phyloP scores from a whole-genome alignment of 441 rosid species.

The Gossypium trilobum region DNA sequence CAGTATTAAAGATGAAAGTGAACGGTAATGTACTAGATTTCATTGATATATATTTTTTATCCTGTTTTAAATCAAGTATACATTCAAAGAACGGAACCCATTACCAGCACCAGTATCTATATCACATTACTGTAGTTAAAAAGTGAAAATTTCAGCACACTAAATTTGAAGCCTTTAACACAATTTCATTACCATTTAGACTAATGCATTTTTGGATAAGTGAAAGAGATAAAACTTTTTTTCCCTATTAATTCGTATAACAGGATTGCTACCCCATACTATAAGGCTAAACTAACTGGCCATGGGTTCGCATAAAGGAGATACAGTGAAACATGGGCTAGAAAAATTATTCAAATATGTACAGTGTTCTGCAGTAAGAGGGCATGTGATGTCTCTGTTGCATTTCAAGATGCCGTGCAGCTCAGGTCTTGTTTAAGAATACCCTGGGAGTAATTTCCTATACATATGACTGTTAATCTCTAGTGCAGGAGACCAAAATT shows the following conservation, averaged over 20 bases:
- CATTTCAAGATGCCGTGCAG: conserved; percentile 6
- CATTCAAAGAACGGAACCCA: not conserved
- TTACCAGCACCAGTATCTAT: too few relatives aligned
- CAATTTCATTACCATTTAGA: not conserved
- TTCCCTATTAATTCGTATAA: not conserved
- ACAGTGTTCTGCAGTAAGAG: not conserved
- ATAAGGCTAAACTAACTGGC: too few relatives aligned
- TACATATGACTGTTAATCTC: not conserved
- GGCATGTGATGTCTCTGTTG: not conserved
- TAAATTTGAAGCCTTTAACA: not conserved
- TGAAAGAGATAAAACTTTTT: not conserved
- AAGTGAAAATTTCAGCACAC: not conserved
- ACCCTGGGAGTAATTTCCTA: not conserved
- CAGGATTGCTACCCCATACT: not conserved
- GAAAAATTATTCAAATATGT: not conserved
- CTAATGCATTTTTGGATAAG: not conserved
- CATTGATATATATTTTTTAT: too few relatives aligned
- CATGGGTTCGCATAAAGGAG: not conserved
- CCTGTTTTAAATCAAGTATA: not conserved
- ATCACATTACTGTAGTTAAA: not conserved
- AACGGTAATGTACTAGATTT: not conserved
- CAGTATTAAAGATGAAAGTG: not conserved
- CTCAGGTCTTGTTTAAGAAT: not conserved
- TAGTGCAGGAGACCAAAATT: not conserved
- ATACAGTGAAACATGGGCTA: not conserved